Base-by-base conservation (phyloP, 208 protist species). In the Acanthamoeba divionensis region DNA sequence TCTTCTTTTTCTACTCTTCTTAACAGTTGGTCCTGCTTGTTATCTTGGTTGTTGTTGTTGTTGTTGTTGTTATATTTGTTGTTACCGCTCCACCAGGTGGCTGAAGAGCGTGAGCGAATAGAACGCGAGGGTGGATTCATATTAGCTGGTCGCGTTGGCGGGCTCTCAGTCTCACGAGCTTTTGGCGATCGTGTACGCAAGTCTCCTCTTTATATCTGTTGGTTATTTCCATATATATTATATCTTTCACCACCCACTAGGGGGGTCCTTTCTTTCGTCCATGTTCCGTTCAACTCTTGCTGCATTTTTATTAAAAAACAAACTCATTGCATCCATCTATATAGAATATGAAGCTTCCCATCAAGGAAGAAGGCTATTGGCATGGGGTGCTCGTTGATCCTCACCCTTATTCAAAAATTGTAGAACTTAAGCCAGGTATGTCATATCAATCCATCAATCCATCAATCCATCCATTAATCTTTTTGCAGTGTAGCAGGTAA, bases 341-440 rank as follows among this genome's bases (percentile, higher is more conserved):
- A 31, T 52, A 83, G 73, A 83, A 83, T 38, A 83, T 83, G 73
- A 83, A 83, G 50, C 73, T 83, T 1, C 73, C 73, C 48, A 62
- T 83, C 26, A 54, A 83, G 31, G 73, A 83, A 29, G 73, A 83
- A 18, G 73, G 73, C 4, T 83, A 65, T 26, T 83, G 73, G 73
- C 73, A 83, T 33, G 73, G 73, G 12, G 73, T 83, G 0, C 73
- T 83, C 12, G 73, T 83, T 2, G 73, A 83, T 38, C 73, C 73
- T 1, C 73, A 83, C 50, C 73, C 73, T 2, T 26, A 83, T 33
- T n/a, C 47, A 47, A 83, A 31, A 21, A 29, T 65, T 33, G 50
- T 47, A 54, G 29, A 62, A 36, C 73, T 83, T 38, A 24, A 29
- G 4, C n/a, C 73, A 13, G 55, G 24, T 29, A 44, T 36, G 73